phyloP scores from a whole-genome alignment of 2,329 filamentous ascomycete genomes.

The Clarireedia monteithiana region DNA sequence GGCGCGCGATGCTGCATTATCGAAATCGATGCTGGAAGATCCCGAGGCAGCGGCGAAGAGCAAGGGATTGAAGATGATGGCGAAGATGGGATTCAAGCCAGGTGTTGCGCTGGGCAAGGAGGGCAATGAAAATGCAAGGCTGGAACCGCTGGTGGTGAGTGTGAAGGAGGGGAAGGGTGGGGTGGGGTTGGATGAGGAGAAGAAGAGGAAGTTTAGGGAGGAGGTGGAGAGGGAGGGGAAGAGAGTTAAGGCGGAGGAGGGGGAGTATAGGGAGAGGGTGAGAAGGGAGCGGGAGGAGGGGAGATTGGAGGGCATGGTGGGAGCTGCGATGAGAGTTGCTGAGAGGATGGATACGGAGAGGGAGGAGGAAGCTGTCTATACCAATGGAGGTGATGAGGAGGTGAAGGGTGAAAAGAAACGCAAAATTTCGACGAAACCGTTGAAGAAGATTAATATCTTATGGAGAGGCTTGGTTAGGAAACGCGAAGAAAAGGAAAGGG shows the following conservation, averaged over 20 bases:
- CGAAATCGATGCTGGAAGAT: constrained; percentile 60
- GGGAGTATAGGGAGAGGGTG: constrained; percentile 66
- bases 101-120: constrained; percentile 66
- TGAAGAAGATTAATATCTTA: constrained; percentile 65
- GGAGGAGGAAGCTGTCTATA: constrained; percentile 17
- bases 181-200: constrained; percentile 76
- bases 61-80: constrained; percentile 95
- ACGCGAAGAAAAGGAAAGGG: constrained; percentile 62
- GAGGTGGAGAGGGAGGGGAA: constrained; percentile 53
- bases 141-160: constrained; percentile 68
- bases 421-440: constrained; percentile 37
- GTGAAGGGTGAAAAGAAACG: constrained; percentile 23
- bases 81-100: constrained; percentile 80
- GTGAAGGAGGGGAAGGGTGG: constrained; percentile 76
- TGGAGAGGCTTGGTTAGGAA: constrained; percentile 69
- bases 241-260: constrained; percentile 54
- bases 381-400: constrained; percentile 18
- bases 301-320: constrained; percentile 60
- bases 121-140: constrained; percentile 33
- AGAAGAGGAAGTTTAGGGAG: constrained; percentile 68
- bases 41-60: constrained; percentile 50
- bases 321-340: constrained; percentile 73
- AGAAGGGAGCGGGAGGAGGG: constrained; percentile 62
- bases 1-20: constrained; percentile 67
- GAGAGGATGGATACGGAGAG: constrained; percentile 54